These are phyloP conservation scores for Pythium chondricola DNA, from an alignment of 352 stramenopile genomes.

Conservation along the genomic window DNA sequence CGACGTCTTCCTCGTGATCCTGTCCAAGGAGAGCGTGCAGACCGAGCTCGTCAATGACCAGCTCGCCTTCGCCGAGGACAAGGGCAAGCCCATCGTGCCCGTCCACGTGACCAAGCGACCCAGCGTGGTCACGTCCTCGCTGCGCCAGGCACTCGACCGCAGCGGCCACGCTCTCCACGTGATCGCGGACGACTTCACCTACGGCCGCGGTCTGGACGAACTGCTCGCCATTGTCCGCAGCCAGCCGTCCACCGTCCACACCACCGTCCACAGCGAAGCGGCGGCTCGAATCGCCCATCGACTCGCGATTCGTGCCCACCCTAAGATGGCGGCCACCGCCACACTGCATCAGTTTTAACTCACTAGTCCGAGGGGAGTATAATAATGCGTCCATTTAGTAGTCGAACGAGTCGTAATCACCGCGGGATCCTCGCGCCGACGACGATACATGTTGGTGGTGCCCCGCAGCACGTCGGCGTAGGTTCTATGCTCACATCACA, in stretches of 20 bases:
- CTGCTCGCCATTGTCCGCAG: slow-evolving; percentile 23
- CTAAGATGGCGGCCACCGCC: no score
- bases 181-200: slow-evolving; percentile 59
- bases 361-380: no score
- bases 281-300: no score
- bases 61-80: slow-evolving; percentile 78
- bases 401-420: slow-evolving; percentile 1
- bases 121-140: slow-evolving; percentile 30
- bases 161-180: slow-evolving; percentile 28
- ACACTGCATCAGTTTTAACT: no score
- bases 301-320: no score
- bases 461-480: slow-evolving; percentile 7
- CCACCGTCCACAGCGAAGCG: no score
- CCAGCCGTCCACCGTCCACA: no score
- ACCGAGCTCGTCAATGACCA: slow-evolving; percentile 80
- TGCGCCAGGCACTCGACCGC: slow-evolving; percentile 33
- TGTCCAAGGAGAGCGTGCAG: slow-evolving; percentile 69
- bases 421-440: background rate
- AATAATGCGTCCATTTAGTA: slow-evolving; percentile 10
- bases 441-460: no score
- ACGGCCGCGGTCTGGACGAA: slow-evolving; percentile 54
- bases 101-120: slow-evolving; percentile 59
- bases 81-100: slow-evolving; percentile 69
- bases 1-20: slow-evolving; percentile 61
- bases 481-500: slow-evolving; percentile 4